phyloP scores from a whole-genome alignment of 208 protist genomes.

The Leishmania guyanensis region DNA sequence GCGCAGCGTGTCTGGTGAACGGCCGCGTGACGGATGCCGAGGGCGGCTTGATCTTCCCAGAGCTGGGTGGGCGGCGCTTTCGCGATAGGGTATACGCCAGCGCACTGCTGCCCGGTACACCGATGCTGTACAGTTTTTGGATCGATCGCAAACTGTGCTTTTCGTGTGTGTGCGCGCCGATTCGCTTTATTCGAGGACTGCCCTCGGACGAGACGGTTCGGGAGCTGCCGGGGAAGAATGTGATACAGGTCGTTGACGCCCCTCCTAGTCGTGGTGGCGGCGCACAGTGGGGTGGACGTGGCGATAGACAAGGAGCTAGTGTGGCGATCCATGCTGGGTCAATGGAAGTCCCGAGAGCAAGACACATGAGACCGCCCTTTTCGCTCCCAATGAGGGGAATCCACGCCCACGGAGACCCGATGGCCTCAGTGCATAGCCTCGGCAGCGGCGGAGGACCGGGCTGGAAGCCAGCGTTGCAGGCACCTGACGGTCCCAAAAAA shows the following conservation, averaged over 20 bases:
- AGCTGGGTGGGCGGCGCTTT: constrained; percentile 18
- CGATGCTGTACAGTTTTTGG: constrained; percentile 11
- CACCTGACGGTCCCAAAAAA: no score
- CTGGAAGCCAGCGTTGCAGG: no score
- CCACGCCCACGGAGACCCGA: not conserved
- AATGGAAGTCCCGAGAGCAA: not conserved
- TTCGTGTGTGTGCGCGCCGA: not conserved
- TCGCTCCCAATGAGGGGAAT: not conserved
- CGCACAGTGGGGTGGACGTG: not conserved
- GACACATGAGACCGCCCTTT: not conserved
- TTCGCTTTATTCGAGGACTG: not conserved
- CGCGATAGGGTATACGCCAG: constrained; percentile 4
- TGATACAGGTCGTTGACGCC: not conserved
- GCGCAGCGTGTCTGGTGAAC: constrained; percentile 26
- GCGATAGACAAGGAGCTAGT: not conserved
- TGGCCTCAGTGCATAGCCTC: not conserved
- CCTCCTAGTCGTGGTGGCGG: not conserved
- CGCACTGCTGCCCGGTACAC: constrained; percentile 14
- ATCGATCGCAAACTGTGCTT: not conserved
- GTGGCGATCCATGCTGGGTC: not conserved
- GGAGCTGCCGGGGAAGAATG: not conserved
- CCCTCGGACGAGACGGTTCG: not conserved
- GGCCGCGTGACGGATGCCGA: constrained; percentile 19
- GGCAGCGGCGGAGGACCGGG: no score
- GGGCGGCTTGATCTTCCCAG: constrained; percentile 24